Evolutionary conservation across 2,329 filamentous ascomycete species (phyloP).

Genomic region (Cyanodermella asteris): DNA sequence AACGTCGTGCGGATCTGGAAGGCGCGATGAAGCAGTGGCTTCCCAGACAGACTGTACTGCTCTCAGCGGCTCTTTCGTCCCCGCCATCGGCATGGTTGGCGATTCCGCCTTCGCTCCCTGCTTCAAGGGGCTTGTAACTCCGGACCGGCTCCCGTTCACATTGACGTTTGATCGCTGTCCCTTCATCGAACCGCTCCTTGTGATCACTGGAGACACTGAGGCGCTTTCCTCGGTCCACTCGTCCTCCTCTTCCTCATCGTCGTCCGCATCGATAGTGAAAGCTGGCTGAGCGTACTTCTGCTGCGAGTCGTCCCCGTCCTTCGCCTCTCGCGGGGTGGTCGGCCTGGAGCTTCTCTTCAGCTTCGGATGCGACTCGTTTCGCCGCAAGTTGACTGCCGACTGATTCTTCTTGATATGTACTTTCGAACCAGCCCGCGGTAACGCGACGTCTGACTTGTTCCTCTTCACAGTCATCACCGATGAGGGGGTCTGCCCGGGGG

Average conservation of each 20-base stretch:
- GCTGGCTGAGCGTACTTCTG: slow-evolving; percentile 4
- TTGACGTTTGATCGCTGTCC: no score
- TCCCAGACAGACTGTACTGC: no score
- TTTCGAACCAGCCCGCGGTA: slow-evolving; percentile 6
- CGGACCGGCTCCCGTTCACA: no score
- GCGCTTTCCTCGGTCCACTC: slow-evolving; percentile 9
- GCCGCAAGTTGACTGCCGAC: slow-evolving; percentile 6
- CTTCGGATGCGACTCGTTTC: slow-evolving; percentile 5
- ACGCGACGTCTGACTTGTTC: slow-evolving; percentile 7
- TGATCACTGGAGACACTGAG: slow-evolving; percentile 8
- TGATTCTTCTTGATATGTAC: slow-evolving; percentile 7
- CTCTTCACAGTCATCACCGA: slow-evolving; percentile 6
- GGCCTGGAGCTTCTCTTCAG: slow-evolving; percentile 7
- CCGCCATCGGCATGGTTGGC: no score
- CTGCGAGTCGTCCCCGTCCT: slow-evolving; percentile 4
- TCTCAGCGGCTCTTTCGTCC: no score
- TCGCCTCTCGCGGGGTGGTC: slow-evolving; percentile 4
- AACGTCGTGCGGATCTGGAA: no score
- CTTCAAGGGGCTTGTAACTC: no score
- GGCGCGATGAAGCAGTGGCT: no score
- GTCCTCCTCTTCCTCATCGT: slow-evolving; percentile 7
- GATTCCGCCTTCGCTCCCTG: no score
- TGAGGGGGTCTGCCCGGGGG: no score
- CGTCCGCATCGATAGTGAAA: slow-evolving; percentile 5
- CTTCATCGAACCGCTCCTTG: slow-evolving; percentile 4